Conservation (phyloP, 257 asterid species). For the Capsicum chinense region DNA sequence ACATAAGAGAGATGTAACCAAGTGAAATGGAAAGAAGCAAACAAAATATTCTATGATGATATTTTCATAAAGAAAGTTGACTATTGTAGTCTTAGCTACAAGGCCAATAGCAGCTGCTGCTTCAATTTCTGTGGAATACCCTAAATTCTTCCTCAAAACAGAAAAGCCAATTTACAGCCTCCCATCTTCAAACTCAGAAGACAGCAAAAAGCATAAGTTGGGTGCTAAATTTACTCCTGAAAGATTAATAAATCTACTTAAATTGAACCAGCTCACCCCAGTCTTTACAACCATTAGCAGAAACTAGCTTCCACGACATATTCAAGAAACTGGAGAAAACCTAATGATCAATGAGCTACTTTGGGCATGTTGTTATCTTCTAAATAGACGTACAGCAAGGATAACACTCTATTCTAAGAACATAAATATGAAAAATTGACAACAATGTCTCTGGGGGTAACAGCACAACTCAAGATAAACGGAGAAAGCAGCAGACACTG, state of each 20-base stretch:
- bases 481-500: not conserved
- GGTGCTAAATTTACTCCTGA: conserved; percentile 14
- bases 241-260: not conserved
- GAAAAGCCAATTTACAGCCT: not conserved
- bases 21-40: conserved; percentile 9
- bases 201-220: not conserved
- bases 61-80: not conserved
- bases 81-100: not conserved
- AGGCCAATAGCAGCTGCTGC: not conserved
- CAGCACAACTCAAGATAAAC: not conserved
- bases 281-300: conserved; percentile 1
- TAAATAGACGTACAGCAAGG: not conserved
- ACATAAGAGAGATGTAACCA: not conserved
- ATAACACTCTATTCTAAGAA: conserved; percentile 13
- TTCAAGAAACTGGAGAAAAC: no score
- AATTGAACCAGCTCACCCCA: not conserved
- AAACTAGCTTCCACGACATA: not conserved
- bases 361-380: conserved; percentile 5
- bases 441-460: not conserved
- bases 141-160: not conserved
- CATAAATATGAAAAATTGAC: not conserved
- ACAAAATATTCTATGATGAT: conserved; percentile 11
- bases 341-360: not conserved
- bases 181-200: not conserved
- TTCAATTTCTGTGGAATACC: not conserved